Percentiles rank a stretch among this genome's conserved stretches.
phyloP scores from a whole-genome alignment of 192 early-diverging fungal species.

The Umbelopsis isabellina region DNA sequence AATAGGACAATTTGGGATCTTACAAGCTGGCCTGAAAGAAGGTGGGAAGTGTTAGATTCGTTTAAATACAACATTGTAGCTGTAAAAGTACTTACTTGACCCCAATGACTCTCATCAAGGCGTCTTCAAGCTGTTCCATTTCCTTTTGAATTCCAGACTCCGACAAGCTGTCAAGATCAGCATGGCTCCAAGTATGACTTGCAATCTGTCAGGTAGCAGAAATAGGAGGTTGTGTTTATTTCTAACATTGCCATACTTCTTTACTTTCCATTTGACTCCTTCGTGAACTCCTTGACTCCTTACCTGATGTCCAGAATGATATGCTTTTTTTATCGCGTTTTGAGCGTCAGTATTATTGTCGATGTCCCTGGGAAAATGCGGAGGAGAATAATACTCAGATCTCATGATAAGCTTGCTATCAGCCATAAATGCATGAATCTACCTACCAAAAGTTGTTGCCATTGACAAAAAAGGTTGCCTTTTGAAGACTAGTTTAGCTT shows the following conservation, averaged over 20 bases:
- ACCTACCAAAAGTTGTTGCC: conserved; percentile 57
- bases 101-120: conserved; percentile 21
- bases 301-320: conserved; percentile 31
- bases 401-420: background rate
- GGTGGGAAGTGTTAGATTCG: background rate
- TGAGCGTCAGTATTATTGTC: conserved; percentile 24
- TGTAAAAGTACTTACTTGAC: conserved; percentile 18
- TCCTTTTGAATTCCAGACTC: conserved; percentile 14
- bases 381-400: background rate
- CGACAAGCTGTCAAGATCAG: conserved; percentile 24
- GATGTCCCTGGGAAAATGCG: background rate
- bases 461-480: conserved; percentile 74
- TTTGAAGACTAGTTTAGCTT: conserved; percentile 25
- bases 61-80: background rate
- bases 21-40: conserved; percentile 35
- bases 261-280: background rate
- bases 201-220: background rate
- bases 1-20: background rate
- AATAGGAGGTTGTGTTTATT: background rate
- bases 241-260: no score
- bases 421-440: background rate
- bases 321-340: conserved; percentile 26
- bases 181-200: conserved; percentile 36
- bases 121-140: conserved; percentile 33
- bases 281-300: background rate